These are phyloP conservation scores for Trichophyton schoenleinii DNA, from an alignment of 2,329 filamentous ascomycete genomes.

Conservation along the genomic window DNA sequence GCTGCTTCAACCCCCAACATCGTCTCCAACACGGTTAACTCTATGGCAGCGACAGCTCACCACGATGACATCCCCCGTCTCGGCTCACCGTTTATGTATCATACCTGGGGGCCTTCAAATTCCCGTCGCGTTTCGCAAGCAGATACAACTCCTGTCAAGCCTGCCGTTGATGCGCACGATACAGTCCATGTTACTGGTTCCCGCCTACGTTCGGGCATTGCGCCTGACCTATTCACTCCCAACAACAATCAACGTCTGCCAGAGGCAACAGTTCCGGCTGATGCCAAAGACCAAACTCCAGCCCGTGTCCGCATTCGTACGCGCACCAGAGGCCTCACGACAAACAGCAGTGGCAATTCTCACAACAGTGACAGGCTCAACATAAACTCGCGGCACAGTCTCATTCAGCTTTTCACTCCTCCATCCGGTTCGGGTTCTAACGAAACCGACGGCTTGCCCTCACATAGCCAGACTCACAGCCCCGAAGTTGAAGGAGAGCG, in stretches of 20 bases:
- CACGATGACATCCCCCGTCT: conserved; percentile 25
- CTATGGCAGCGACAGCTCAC: neutral
- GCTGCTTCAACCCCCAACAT: neutral
- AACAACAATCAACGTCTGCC: conserved; percentile 43
- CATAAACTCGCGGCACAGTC: conserved; percentile 34
- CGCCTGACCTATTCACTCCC: conserved; percentile 42
- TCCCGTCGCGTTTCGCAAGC: conserved; percentile 18
- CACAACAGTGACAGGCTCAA: conserved; percentile 13
- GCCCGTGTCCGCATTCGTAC: conserved; percentile 42
- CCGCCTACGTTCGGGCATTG: conserved; percentile 41
- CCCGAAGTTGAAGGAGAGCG: conserved; percentile 18
- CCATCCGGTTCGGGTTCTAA: conserved; percentile 25
- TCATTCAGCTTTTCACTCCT: conserved; percentile 44
- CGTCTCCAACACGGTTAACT: neutral
- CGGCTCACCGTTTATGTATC: conserved; percentile 39
- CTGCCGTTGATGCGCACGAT: conserved; percentile 26
- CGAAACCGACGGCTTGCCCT: neutral
- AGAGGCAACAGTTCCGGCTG: neutral
- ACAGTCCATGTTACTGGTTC: conserved; percentile 35
- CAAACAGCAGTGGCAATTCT: conserved; percentile 38
- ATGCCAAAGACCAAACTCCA: neutral
- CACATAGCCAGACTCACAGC: conserved; percentile 16
- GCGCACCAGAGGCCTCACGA: conserved; percentile 49
- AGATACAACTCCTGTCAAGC: conserved; percentile 15
- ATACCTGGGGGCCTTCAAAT: conserved; percentile 36